Evolutionary conservation across 495 filamentous ascomycete genomes (phyloP).

Genomic region (Pyronema omphalodes): DNA sequence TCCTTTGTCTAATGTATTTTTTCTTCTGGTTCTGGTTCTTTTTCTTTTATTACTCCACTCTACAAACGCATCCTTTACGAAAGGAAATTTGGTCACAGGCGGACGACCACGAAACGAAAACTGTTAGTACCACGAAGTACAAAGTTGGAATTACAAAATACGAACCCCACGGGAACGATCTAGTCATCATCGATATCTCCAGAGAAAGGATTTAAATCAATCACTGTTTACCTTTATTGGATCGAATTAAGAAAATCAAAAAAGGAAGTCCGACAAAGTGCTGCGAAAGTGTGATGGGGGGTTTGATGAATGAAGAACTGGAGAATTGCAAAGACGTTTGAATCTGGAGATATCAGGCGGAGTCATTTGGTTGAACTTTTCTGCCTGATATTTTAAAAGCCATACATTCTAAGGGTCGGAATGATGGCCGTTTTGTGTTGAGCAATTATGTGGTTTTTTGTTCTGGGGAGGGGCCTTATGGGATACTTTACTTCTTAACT

Average conservation of each 20-base stretch:
- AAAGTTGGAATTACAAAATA: too few species aligned
- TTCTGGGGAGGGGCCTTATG: not conserved
- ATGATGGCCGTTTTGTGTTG: not conserved
- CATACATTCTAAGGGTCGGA: not conserved
- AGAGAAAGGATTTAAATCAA: not conserved
- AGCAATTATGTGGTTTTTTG: not conserved
- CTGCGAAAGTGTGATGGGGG: too few species aligned
- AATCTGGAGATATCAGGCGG: not conserved
- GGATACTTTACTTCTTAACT: constrained; percentile 3
- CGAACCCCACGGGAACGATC: too few species aligned
- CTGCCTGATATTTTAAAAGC: not conserved
- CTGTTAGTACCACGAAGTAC: too few species aligned
- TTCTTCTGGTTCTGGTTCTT: constrained; percentile 1
- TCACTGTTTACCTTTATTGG: too few species aligned
- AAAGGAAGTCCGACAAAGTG: too few species aligned
- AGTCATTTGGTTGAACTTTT: constrained; percentile 6
- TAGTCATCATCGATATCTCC: not conserved
- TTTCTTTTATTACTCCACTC: not conserved
- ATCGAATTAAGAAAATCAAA: not conserved
- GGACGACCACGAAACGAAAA: not conserved
- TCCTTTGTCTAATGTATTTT: not conserved
- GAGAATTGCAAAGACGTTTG: not conserved
- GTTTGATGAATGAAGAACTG: not conserved
- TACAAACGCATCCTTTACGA: not conserved
- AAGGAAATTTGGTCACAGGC: not conserved